Base-by-base conservation (phyloP, 352 stramenopile species). In the Pythium chondricola region DNA sequence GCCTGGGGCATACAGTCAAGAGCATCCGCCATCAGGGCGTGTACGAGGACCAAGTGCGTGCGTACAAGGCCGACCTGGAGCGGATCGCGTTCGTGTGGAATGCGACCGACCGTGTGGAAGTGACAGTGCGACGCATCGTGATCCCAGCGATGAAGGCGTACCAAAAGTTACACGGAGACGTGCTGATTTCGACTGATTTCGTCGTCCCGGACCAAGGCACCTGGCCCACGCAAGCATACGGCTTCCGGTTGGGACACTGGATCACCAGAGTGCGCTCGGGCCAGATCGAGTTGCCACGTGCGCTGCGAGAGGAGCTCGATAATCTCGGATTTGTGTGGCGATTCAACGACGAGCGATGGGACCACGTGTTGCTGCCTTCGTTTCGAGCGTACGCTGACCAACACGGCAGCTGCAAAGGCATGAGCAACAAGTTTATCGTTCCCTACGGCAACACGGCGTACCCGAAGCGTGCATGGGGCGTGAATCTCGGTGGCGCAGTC, bases 61-160 rank as follows among this genome's bases (percentile, higher is more conserved):
- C 64, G 1, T 67, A 83, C 47, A 68, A 69, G 10, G 56, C 76
- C 10, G 71, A 93, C 33, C 67, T 98, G 5, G 76, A 97, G 27
- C 61, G 61, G 13, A 54, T 97, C 20, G 90, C 88, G n/a, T 98
- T 98, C 59, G 69, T 96, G 24, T 98, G 93, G 93, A 93, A 85
- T 45, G 70, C 76, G 26, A 55, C 79, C 55, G 67, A 89, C 27
- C 74, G 76, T 0, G 26, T 88, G 1, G 69, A 82, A 35, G 74
- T 74, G 43, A 83, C 63, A 2, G 61, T 88, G 29, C 65, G 68
- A 0, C 47, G 60, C 2, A 66, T 82, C 5, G 68, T 92, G 27
- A 50, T 88, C 9, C 80, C 80, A 6, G 74, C 75, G 18, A 62
- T 92, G 42, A 53, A 43, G 1, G 74, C 65, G 30, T 87, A 84